phyloP scores from a whole-genome alignment of 371 early-diverging fungal genomes.

The Fennellomyces sp. region DNA sequence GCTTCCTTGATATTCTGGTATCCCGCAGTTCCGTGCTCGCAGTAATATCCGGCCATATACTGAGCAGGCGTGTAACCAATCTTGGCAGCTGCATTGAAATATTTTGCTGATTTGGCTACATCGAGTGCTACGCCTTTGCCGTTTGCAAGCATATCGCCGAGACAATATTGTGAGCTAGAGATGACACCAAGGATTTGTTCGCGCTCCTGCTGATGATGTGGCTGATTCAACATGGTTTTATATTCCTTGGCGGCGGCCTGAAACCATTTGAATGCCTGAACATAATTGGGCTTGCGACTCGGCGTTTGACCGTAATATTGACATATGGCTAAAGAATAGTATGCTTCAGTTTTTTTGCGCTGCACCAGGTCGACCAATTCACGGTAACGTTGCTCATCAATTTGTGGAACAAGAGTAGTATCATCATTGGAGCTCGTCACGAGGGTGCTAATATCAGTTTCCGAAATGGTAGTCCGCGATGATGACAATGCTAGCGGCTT shows the following conservation, averaged over 20 bases:
- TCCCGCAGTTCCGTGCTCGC: neutral
- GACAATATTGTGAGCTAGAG: conserved; percentile 9
- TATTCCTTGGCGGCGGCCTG: conserved; percentile 7
- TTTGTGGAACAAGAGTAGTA: conserved; percentile 1
- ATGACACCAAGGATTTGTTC: neutral
- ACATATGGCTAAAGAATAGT: conserved; percentile 6
- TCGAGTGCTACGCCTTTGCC: conserved; percentile 4
- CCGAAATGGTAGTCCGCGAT: neutral
- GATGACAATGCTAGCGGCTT: neutral
- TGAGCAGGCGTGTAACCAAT: conserved; percentile 9
- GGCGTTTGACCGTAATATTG: conserved; percentile 11
- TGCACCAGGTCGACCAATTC: neutral
- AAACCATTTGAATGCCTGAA: conserved; percentile 12
- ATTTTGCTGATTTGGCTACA: conserved; percentile 1
- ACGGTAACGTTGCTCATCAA: neutral
- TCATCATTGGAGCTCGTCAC: neutral
- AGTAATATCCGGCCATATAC: conserved; percentile 12
- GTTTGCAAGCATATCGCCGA: conserved; percentile 7
- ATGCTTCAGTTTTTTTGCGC: conserved; percentile 10
- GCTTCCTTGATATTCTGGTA: conserved; percentile 2
- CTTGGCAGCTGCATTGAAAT: conserved; percentile 16
- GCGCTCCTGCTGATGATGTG: neutral
- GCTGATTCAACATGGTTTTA: neutral
- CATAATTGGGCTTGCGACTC: conserved; percentile 4
- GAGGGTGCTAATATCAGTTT: neutral